Percentiles rank a stretch among this genome's conserved stretches.
These are phyloP conservation scores for Oligophagozyma castellii DNA, from an alignment of 1,139 yeast genomes.

Conservation along the genomic window DNA sequence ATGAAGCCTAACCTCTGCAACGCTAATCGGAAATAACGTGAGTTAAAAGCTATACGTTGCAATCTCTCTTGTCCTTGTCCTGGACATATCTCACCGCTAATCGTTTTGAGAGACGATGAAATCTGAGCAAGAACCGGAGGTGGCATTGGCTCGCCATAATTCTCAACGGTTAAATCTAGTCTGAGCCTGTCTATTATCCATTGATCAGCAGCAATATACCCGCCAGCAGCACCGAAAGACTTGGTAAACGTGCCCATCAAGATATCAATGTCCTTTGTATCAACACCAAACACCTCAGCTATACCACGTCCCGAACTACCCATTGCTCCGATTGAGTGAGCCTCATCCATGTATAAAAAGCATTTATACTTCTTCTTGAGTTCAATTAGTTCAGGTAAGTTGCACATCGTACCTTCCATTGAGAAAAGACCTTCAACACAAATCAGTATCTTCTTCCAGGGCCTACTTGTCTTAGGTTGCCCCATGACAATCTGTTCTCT, in stretches of 20 bases:
- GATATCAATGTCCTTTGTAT: conserved; percentile 65
- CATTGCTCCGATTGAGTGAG: conserved; percentile 95
- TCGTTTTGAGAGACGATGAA: conserved; percentile 62
- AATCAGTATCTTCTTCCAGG: conserved; percentile 88
- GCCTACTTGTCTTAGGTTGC: conserved; percentile 91
- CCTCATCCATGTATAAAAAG: conserved; percentile 87
- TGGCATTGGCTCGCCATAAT: conserved; percentile 73
- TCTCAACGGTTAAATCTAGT: conserved; percentile 57
- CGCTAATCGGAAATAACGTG: conserved; percentile 84
- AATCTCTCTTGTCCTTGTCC: conserved; percentile 90
- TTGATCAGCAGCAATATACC: conserved; percentile 72
- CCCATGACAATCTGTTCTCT: conserved; percentile 91
- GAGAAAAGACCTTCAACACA: conserved; percentile 95
- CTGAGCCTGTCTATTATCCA: conserved; percentile 60
- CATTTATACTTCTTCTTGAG: conserved; percentile 79
- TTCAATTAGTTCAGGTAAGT: conserved; percentile 64
- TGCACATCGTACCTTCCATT: conserved; percentile 95
- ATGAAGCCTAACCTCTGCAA: conserved; percentile 85
- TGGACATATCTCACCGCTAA: conserved; percentile 71
- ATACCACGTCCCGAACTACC: conserved; percentile 92
- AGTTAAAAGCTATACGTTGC: conserved; percentile 87
- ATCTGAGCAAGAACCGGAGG: conserved; percentile 90
- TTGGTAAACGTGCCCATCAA: conserved; percentile 97
- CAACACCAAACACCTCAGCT: conserved; percentile 79
- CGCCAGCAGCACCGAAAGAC: conserved; percentile 98